Percentiles rank a stretch among this genome's conserved stretches.
Evolutionary conservation across 1,139 yeast genomes (phyloP).

Genomic region (Geotrichum restrictum): DNA sequence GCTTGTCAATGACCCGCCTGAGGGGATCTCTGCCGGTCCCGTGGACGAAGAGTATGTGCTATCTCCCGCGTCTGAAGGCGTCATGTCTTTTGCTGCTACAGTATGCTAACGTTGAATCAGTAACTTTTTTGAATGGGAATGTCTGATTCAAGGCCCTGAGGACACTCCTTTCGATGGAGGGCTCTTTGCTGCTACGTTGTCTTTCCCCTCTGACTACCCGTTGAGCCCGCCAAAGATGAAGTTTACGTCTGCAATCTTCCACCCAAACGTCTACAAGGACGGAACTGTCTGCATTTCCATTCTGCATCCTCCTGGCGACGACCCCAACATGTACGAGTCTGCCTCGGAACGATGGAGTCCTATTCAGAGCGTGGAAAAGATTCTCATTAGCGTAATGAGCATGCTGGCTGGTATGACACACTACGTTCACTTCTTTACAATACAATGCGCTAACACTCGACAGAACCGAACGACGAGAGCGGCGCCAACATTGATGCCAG

Average conservation of each 20-base stretch:
- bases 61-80: too few relatives aligned
- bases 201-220: constrained; percentile 89
- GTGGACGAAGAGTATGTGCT: constrained; percentile 53
- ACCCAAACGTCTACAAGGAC: constrained; percentile 88
- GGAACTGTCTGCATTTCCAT: constrained; percentile 96
- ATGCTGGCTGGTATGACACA: constrained; percentile 60
- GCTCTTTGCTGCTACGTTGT: constrained; percentile 74
- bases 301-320: constrained; percentile 94
- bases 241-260: constrained; percentile 80
- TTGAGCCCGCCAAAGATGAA: constrained; percentile 82
- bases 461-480: constrained; percentile 89
- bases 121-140: constrained; percentile 84
- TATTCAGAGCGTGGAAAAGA: constrained; percentile 93
- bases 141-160: constrained; percentile 87
- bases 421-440: not conserved
- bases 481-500: constrained; percentile 98
- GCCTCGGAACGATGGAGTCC: constrained; percentile 99
- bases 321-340: constrained; percentile 89
- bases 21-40: constrained; percentile 95
- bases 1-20: constrained; percentile 80
- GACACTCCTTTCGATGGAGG: constrained; percentile 94
- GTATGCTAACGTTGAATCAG: constrained; percentile 20
- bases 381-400: constrained; percentile 82
- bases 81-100: not conserved
- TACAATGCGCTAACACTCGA: constrained; percentile 1